phyloP scores from a whole-genome alignment of 805 yeast species.

The Yamadazyma philogaea region DNA sequence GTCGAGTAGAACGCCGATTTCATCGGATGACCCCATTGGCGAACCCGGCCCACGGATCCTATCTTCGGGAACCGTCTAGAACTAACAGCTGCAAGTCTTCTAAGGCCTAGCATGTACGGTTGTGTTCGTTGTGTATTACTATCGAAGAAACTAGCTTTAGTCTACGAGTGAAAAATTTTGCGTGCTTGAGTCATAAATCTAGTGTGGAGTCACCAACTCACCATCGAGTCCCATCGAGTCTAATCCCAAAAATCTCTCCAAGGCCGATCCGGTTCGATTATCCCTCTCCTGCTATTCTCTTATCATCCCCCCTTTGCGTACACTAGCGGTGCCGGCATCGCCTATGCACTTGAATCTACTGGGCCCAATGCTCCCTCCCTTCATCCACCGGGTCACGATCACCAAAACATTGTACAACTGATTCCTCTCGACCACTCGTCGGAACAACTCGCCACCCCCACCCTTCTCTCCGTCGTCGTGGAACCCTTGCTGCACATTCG shows the following conservation, averaged over 20 bases:
- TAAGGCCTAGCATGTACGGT: slow-evolving; percentile 2
- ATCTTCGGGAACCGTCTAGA: too few species aligned
- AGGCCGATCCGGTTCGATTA: too few species aligned
- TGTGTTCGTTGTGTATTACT: background rate
- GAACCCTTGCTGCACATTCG: slow-evolving; percentile 52
- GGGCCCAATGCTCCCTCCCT: slow-evolving; percentile 73
- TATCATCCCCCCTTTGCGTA: slow-evolving; percentile 2
- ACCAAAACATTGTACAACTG: slow-evolving; percentile 54
- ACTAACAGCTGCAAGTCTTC: background rate
- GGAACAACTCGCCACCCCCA: slow-evolving; percentile 59
- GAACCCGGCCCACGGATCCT: too few species aligned
- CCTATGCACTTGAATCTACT: slow-evolving; percentile 64
- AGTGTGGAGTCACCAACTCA: background rate
- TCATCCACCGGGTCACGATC: slow-evolving; percentile 79
- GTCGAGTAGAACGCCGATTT: slow-evolving; percentile 9
- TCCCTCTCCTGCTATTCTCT: too few species aligned
- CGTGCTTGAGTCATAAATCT: background rate
- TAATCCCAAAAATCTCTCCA: too few species aligned
- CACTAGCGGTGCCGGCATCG: slow-evolving; percentile 4
- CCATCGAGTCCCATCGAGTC: too few species aligned
- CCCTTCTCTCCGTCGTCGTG: slow-evolving; percentile 74
- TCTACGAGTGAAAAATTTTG: background rate
- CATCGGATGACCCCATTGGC: too few species aligned
- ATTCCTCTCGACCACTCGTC: slow-evolving; percentile 48
- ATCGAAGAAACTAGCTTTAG: background rate